Percentiles rank a stretch among this genome's conserved stretches.
These are phyloP conservation scores for Neofusicoccum sp. DNA, from an alignment of 2,329 filamentous ascomycete genomes.

Conservation along the genomic window DNA sequence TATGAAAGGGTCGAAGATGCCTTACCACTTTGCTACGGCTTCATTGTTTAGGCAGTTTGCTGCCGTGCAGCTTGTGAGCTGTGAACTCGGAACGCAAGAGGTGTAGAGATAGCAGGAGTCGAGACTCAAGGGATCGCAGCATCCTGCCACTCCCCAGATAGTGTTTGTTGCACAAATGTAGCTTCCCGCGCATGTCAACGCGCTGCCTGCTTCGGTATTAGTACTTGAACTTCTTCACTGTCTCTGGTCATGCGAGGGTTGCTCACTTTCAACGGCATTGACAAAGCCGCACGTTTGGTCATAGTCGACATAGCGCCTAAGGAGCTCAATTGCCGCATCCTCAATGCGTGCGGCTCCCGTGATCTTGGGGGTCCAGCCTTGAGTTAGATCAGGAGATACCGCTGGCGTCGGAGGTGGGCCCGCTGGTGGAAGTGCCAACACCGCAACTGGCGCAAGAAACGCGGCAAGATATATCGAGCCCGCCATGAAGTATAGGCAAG, in stretches of 20 bases:
- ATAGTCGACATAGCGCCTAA: slow-evolving; percentile 25
- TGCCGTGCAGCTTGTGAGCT: slow-evolving; percentile 30
- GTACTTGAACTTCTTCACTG: not conserved
- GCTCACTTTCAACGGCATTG: slow-evolving; percentile 28
- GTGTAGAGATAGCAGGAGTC: slow-evolving; percentile 30
- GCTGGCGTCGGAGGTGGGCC: slow-evolving; percentile 30
- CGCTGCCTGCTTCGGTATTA: slow-evolving; percentile 25
- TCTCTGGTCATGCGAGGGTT: not conserved
- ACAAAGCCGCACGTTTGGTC: slow-evolving; percentile 33
- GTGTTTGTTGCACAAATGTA: slow-evolving; percentile 35
- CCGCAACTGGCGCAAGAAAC: slow-evolving; percentile 29
- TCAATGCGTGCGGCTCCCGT: slow-evolving; percentile 10
- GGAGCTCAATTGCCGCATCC: slow-evolving; percentile 26
- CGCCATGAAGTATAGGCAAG: too few species aligned
- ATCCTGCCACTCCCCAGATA: slow-evolving; percentile 32
- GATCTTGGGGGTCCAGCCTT: slow-evolving; percentile 22
- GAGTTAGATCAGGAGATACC: slow-evolving; percentile 31
- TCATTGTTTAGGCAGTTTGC: slow-evolving; percentile 26
- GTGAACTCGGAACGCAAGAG: slow-evolving; percentile 30
- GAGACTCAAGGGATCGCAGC: slow-evolving; percentile 28
- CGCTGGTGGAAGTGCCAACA: slow-evolving; percentile 29
- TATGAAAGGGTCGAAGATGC: too few species aligned
- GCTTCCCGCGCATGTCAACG: slow-evolving; percentile 30
- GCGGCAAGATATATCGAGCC: slow-evolving; percentile 26
- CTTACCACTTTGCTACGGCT: slow-evolving; percentile 30